Evolutionary conservation across 2,329 filamentous ascomycete species (phyloP).

Genomic region (Metarhizium anisopliae): DNA sequence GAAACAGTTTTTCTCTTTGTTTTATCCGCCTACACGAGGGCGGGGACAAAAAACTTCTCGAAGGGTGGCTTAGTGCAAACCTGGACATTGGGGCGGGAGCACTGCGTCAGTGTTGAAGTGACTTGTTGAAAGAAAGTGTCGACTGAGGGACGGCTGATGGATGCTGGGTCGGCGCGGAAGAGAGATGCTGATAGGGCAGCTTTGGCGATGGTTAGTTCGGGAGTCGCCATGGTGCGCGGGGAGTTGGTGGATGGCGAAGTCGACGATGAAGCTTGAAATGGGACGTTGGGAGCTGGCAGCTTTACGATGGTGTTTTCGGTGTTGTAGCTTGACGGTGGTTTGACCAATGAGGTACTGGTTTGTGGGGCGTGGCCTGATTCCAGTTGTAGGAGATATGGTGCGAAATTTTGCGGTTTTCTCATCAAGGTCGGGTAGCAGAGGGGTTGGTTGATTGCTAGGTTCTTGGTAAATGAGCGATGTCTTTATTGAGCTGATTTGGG

Average conservation of each 20-base stretch:
- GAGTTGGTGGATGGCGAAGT: neutral
- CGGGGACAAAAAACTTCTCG: neutral
- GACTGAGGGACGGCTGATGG: slow-evolving; percentile 60
- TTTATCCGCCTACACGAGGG: neutral
- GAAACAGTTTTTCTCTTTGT: neutral
- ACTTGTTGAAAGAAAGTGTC: slow-evolving; percentile 59
- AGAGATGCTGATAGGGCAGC: slow-evolving; percentile 68
- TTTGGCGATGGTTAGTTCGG: slow-evolving; percentile 69
- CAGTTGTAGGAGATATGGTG: neutral
- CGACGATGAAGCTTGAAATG: neutral
- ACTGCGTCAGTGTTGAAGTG: slow-evolving; percentile 56
- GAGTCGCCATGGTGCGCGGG: slow-evolving; percentile 48
- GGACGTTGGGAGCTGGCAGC: neutral
- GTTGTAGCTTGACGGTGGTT: neutral
- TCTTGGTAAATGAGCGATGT: too few relatives aligned
- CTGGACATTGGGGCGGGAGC: slow-evolving; percentile 78
- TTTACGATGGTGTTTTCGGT: neutral
- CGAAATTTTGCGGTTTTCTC: neutral
- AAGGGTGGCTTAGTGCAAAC: slow-evolving; percentile 46
- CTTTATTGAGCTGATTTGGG: too few relatives aligned
- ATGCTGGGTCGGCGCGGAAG: slow-evolving; percentile 63
- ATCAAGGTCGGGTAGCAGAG: too few relatives aligned
- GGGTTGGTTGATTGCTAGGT: too few relatives aligned
- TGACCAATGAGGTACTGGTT: neutral
- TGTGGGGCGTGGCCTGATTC: neutral